Conservation (phyloP, 495 filamentous ascomycete species). For the Chaetomium tenue region DNA sequence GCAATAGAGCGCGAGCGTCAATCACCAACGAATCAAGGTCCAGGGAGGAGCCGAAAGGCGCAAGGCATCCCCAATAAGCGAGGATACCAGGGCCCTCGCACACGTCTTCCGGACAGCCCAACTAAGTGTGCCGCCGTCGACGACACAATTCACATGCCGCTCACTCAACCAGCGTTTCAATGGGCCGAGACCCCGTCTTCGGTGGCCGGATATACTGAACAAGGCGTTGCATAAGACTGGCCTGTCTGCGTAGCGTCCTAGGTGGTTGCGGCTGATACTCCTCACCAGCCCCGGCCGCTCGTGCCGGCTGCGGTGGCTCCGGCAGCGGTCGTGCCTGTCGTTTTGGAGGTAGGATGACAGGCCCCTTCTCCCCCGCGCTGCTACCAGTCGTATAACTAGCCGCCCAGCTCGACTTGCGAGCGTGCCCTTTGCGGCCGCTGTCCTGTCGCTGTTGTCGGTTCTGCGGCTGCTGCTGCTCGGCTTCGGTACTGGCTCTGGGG, state of each 20-base stretch:
- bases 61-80: too few relatives aligned
- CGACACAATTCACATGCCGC: neutral
- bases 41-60: too few relatives aligned
- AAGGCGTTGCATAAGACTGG: constrained; percentile 32
- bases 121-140: too few relatives aligned
- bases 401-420: constrained; percentile 24
- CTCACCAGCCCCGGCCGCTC: neutral
- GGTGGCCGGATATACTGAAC: constrained; percentile 35
- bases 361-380: neutral
- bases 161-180: constrained; percentile 18
- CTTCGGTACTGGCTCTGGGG: constrained; percentile 3
- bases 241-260: constrained; percentile 27
- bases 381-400: constrained; percentile 11
- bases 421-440: constrained; percentile 1
- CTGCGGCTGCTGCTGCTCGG: constrained; percentile 14
- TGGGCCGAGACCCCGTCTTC: neutral
- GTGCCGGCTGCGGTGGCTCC: constrained; percentile 1
- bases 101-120: too few relatives aligned
- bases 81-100: too few relatives aligned
- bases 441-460: neutral
- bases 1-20: too few relatives aligned
- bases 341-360: neutral
- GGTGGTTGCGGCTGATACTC: constrained; percentile 11
- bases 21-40: too few relatives aligned
- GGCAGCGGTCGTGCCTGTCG: neutral